phyloP scores from a whole-genome alignment of 345 rosid species.

The sweet orange (Citrus sinensis) region DNA sequence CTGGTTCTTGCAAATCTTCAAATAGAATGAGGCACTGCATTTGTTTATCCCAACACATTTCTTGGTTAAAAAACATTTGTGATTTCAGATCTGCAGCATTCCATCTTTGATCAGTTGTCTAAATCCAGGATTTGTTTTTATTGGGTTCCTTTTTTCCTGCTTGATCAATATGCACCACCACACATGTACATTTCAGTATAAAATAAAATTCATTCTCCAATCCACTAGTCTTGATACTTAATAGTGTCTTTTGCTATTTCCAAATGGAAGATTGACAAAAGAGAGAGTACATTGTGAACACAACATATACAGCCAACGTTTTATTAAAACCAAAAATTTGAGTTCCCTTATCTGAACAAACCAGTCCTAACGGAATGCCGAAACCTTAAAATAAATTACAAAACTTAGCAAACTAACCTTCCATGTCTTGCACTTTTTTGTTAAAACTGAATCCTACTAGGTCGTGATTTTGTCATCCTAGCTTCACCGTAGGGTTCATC shows the following conservation, averaged over 20 bases:
- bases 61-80: background rate
- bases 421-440: background rate
- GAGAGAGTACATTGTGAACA: background rate
- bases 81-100: background rate
- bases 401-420: conserved; percentile 1
- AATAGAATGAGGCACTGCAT: too few relatives aligned
- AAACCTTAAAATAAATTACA: background rate
- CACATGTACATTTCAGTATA: background rate
- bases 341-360: conserved; percentile 7
- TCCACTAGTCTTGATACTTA: background rate
- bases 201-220: conserved; percentile 2
- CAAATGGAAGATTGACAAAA: background rate
- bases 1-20: background rate
- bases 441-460: conserved; percentile 58
- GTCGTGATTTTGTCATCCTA: conserved; percentile 71
- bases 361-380: conserved; percentile 4
- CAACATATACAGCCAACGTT: conserved; percentile 5
- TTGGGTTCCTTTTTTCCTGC: background rate
- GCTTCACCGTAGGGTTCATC: conserved; percentile 76
- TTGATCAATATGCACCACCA: background rate
- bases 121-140: background rate
- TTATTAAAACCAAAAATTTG: background rate
- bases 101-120: background rate
- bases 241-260: background rate
- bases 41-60: background rate